Evolutionary conservation across 805 yeast species (phyloP).

Genomic region (Yarrowia keelungensis): DNA sequence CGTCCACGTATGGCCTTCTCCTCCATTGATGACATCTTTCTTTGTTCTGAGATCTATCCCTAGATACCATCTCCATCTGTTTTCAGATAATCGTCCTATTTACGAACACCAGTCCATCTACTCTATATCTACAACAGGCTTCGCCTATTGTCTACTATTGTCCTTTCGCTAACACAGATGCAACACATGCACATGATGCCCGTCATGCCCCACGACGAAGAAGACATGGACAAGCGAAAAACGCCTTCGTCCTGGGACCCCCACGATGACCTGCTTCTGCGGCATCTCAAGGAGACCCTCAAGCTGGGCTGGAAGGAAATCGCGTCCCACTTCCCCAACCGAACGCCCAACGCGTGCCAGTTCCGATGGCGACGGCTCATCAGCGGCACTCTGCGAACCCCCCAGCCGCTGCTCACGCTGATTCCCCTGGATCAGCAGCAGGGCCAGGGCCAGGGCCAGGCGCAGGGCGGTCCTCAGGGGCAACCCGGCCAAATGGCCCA

Average conservation of each 20-base stretch:
- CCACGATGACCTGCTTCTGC: conserved; percentile 71
- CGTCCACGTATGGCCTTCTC: no score
- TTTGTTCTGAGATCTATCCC: no score
- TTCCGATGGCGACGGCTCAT: conserved; percentile 83
- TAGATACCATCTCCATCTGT: no score
- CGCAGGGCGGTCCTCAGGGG: conserved; percentile 13
- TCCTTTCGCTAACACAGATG: conserved; percentile 20
- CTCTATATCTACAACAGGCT: no score
- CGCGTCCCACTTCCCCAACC: conserved; percentile 73
- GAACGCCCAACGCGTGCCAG: conserved; percentile 90
- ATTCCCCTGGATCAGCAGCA: conserved; percentile 34
- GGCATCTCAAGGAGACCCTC: conserved; percentile 81
- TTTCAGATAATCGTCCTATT: no score
- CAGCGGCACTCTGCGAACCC: conserved; percentile 52
- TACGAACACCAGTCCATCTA: no score
- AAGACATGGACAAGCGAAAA: conserved; percentile 40
- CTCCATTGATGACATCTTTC: no score
- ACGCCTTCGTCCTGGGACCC: conserved; percentile 78
- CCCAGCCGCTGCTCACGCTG: conserved; percentile 35
- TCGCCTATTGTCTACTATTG: no score
- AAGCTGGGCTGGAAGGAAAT: conserved; percentile 91
- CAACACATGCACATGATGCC: conserved; percentile 39
- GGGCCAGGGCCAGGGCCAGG: conserved; percentile 14
- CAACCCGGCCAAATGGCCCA: conserved; percentile 40
- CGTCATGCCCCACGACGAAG: conserved; percentile 33